phyloP scores from a whole-genome alignment of 441 rosid species.

The Biscutella laevigata region DNA sequence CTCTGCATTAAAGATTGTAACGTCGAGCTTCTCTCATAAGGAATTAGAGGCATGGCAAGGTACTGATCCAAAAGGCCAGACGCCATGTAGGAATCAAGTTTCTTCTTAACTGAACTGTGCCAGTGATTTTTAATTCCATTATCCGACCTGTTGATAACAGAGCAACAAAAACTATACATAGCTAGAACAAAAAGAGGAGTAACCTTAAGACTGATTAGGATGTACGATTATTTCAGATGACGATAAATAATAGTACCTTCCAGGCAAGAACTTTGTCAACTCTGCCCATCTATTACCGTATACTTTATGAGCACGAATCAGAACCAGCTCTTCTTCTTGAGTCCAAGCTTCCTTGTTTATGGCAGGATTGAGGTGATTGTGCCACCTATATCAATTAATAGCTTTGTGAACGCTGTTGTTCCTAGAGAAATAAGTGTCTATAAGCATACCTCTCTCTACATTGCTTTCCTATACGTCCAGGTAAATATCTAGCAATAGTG shows the following conservation, averaged over 20 bases:
- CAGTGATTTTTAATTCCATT: conserved; percentile 96
- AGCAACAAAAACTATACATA: conserved; percentile 8
- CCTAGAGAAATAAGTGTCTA: not conserved
- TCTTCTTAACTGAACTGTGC: conserved; percentile 99
- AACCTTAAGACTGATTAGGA: not conserved
- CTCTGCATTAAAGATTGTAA: conserved; percentile 46
- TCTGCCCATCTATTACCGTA: conserved; percentile 99
- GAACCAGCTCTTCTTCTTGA: conserved; percentile 91
- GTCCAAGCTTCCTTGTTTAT: conserved; percentile 99
- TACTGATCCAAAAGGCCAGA: conserved; percentile 88
- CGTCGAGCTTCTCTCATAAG: conserved; percentile 44
- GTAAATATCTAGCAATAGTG: conserved; percentile 81
- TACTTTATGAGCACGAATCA: conserved; percentile 93
- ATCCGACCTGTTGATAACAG: conserved; percentile 73
- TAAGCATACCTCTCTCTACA: conserved; percentile 79
- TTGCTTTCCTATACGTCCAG: conserved; percentile 98
- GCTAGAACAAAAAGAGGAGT: conserved; percentile 1
- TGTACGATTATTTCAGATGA: not conserved
- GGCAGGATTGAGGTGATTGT: conserved; percentile 42
- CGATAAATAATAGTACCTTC: conserved; percentile 51
- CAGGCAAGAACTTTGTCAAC: conserved; percentile 90
- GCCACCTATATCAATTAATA: conserved; percentile 26
- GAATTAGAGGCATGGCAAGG: conserved; percentile 63
- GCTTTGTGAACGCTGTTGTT: conserved; percentile 3
- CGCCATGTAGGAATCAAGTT: conserved; percentile 78